These are phyloP conservation scores for Backusella sp. DNA, from an alignment of 192 early-diverging fungal species.

Conservation along the genomic window DNA sequence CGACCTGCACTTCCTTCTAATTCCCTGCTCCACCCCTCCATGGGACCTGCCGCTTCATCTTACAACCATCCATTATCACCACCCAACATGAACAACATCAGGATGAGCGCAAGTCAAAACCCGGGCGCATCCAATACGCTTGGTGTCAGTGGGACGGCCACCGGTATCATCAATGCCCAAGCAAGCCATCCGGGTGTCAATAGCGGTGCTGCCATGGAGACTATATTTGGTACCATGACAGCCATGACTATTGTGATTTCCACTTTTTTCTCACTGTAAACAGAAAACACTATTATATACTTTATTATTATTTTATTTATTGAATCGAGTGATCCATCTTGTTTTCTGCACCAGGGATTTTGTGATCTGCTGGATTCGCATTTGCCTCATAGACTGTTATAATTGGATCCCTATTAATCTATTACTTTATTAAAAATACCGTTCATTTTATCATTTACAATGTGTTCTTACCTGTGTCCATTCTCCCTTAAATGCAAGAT, in stretches of 20 bases:
- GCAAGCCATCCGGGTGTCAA: neutral
- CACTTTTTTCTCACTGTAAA: neutral
- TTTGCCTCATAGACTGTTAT: constrained; percentile 67
- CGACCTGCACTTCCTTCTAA: neutral
- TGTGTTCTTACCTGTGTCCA: constrained; percentile 62
- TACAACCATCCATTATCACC: neutral
- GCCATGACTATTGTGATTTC: neutral
- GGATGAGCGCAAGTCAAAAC: neutral
- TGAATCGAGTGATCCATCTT: constrained; percentile 46
- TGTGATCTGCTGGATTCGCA: constrained; percentile 75
- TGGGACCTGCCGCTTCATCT: neutral
- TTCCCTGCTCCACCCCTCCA: neutral
- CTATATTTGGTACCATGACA: neutral
- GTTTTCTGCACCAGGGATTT: constrained; percentile 49
- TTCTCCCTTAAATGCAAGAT: constrained; percentile 91
- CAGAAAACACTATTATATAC: neutral
- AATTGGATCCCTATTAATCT: constrained; percentile 66
- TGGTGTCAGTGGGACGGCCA: neutral
- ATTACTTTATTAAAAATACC: neutral
- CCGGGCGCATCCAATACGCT: neutral
- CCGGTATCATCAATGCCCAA: neutral
- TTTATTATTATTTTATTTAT: constrained; percentile 23
- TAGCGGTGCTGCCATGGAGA: neutral
- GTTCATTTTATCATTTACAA: neutral
- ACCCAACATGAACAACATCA: neutral